Evolutionary conservation across 2,329 filamentous ascomycete species (phyloP), one percentile per base, ranked within the genome.

Genomic region (Graphiopsis chlorocephala): DNA sequence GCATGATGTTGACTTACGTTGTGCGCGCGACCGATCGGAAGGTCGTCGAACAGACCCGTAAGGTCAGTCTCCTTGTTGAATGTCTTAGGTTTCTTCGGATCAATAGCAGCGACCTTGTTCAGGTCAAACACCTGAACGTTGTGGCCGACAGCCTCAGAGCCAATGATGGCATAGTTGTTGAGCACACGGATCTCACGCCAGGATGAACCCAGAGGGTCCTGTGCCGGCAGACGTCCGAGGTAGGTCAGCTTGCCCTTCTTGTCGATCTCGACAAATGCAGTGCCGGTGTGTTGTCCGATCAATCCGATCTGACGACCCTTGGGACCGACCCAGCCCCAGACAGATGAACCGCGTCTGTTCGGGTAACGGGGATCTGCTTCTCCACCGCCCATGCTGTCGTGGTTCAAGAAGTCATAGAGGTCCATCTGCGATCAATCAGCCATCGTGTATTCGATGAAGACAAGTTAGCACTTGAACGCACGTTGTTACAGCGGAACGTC

Each of bases 71-170:
- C 62, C 72, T 78, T 78, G 74, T 72, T 69, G 64, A 82, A 83
- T 45, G 70, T 77, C 17, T 72, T 73, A 23, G 75, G 79, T 29
- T 67, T 73, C 4, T 72, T 73, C 1, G 78, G 77, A 72, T 80
- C 75, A 10, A 42, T 33, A 6, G 50, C 47, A 57, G 45, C 57
- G 53, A 71, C 68, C 67, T 74, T 82, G 64, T 74, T 75, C 78
- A 84, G 76, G 73, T 84, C 82, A 68, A 84, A 84, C 72, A 84
- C 75, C 71, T 84, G 82, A 48, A 84, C 75, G 31, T 80, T 79
- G 72, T 85, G 82, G 67, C 77, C 72, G 60, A 69, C 66, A 48
- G 81, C 79, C 66, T 80, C 78, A 14, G 75, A 75, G n/a, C 78
- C 78, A 64, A 80, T 78, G 64, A 77, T 70, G 60, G 78, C 76